These are phyloP conservation scores for Aspergillus tanneri DNA, from an alignment of 2,329 filamentous ascomycete species.

Conservation along the genomic window DNA sequence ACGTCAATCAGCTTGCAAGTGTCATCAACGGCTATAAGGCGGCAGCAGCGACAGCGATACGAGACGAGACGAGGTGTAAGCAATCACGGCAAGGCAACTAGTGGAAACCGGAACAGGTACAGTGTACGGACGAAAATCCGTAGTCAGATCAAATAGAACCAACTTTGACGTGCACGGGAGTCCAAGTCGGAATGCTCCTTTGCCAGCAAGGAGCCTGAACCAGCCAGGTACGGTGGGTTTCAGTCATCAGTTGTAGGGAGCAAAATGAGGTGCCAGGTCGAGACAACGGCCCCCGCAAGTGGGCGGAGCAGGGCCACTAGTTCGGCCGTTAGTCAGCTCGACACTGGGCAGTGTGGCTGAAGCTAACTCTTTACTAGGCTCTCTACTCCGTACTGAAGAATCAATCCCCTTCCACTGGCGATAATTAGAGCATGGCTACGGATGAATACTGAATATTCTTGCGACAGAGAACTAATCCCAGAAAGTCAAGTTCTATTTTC, in stretches of 20 bases:
- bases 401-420: too few relatives aligned
- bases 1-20: not conserved
- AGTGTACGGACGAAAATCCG: not conserved
- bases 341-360: too few relatives aligned
- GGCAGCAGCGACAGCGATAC: not conserved
- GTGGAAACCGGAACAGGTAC: not conserved
- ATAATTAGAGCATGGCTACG: too few relatives aligned
- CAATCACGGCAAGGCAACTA: not conserved
- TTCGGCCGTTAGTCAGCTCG: not conserved
- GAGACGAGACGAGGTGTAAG: not conserved
- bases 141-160: not conserved
- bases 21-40: not conserved
- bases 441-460: too few relatives aligned
- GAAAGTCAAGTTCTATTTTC: too few relatives aligned
- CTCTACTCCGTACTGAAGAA: too few relatives aligned
- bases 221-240: slow-evolving; percentile 16
- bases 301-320: slow-evolving; percentile 2
- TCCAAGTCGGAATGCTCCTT: slow-evolving; percentile 12
- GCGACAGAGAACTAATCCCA: too few relatives aligned
- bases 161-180: not conserved
- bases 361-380: too few relatives aligned
- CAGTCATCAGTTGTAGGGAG: slow-evolving; percentile 8
- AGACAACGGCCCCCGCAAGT: slow-evolving; percentile 11
- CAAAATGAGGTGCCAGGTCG: slow-evolving; percentile 7
- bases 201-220: slow-evolving; percentile 26